Base-by-base conservation (phyloP, 2,329 filamentous ascomycete genomes). In the Calonectria honghensis region DNA sequence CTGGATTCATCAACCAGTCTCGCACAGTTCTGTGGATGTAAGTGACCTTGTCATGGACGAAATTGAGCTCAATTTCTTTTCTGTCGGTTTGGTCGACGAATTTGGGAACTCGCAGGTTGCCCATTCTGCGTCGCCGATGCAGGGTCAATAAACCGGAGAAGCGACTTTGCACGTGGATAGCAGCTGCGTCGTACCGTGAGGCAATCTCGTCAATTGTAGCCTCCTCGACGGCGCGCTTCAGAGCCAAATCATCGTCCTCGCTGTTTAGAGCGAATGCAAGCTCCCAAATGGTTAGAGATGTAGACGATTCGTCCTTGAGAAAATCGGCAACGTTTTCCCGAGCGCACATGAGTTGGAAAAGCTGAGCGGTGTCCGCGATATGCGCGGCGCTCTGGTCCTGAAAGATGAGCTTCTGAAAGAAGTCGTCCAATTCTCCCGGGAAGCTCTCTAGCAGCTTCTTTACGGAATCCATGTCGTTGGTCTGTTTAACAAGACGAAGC, bases 1-100 rank as follows among this genome's bases (percentile, higher is more conserved):
- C 31, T 1, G 75, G 66, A 7, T 76, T 73, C 63, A 84, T 80
- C 9, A 85, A 70, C 79, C 82, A 85, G 74, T 85, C 83, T 4
- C 83, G 80, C 9, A 85, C 82, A 0, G 83, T 85, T 5, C 83
- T 81, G 54, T 85, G 83, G 16, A 84, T 79, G 37, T 84, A 85
- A 5, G 81, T 83, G 45, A 84, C 76, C 68, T 79, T 77, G 32
- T 79, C 76, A n/a, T 76, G 59, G 6, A 73, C 68, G 13, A 77
- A 66, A 3, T 41, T 29, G 11, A 72, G 70, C 14, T 68, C 63
- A 11, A 45, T 51, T 31, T 68, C 64, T 16, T 67, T 37, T 5
- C 48, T 31, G 11, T 64, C 13, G 13, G 74, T 68, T 10, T 70
- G 63, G 45, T 66, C 70, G 1, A 35, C 39, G 18, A 78, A 77